phyloP scores from a whole-genome alignment of 2,329 filamentous ascomycete species.

The Colletotrichum filicis region DNA sequence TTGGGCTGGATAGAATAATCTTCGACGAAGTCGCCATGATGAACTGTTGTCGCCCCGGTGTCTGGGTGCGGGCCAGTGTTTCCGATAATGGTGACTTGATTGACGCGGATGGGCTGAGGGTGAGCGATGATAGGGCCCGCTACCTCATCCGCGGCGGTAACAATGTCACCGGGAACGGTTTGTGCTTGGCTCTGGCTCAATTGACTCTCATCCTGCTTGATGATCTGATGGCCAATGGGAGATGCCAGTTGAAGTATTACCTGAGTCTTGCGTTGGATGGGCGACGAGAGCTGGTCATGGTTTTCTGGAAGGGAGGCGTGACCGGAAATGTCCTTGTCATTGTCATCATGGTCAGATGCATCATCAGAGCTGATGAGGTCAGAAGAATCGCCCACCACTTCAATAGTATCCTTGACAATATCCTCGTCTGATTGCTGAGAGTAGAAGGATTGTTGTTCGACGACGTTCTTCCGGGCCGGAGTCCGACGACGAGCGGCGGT shows the following conservation, averaged over 20 bases:
- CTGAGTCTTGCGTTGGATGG: slow-evolving; percentile 20
- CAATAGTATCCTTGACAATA: slow-evolving; percentile 67
- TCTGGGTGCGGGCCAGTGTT: slow-evolving; percentile 2
- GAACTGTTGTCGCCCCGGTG: not conserved
- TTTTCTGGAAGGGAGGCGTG: slow-evolving; percentile 2
- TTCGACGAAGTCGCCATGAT: not conserved
- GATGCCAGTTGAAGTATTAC: not conserved
- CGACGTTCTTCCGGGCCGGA: slow-evolving; percentile 50
- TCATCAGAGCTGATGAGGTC: slow-evolving; percentile 44
- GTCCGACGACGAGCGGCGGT: slow-evolving; percentile 48
- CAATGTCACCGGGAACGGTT: not conserved
- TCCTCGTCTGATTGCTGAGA: slow-evolving; percentile 47
- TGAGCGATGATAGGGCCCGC: slow-evolving; percentile 30
- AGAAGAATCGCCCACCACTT: slow-evolving; percentile 58
- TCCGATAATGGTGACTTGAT: slow-evolving; percentile 32
- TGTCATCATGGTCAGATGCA: slow-evolving; percentile 36
- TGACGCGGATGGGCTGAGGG: slow-evolving; percentile 34
- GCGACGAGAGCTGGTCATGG: slow-evolving; percentile 20
- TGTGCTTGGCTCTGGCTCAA: not conserved
- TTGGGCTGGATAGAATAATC: slow-evolving; percentile 27
- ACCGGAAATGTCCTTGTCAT: slow-evolving; percentile 17
- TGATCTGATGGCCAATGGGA: not conserved
- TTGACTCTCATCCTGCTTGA: slow-evolving; percentile 18
- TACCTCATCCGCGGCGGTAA: not conserved
- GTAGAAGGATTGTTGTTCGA: slow-evolving; percentile 35